These are phyloP conservation scores for Hyaloscypha variabilis DNA, from an alignment of 495 filamentous ascomycete species.

Conservation along the genomic window DNA sequence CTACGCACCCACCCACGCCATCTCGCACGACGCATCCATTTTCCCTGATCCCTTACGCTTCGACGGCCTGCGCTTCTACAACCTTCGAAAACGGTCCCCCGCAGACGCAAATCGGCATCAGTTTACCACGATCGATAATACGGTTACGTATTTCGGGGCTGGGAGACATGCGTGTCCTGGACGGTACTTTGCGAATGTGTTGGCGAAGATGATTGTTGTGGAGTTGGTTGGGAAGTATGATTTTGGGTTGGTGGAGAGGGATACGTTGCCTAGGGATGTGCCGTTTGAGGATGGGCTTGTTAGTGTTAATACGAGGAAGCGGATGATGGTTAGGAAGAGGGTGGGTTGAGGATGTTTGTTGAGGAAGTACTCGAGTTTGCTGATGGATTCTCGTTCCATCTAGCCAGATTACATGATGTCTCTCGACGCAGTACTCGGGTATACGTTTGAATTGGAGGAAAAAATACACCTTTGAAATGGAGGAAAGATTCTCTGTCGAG, in stretches of 20 bases:
- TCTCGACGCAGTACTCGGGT: too few species aligned
- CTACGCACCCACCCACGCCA: conserved; percentile 26
- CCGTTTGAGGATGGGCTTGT: not conserved
- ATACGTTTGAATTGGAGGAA: too few species aligned
- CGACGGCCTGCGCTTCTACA: too few species aligned
- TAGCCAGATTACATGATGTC: too few species aligned
- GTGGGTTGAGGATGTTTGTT: not conserved
- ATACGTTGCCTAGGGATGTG: not conserved
- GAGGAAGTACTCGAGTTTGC: too few species aligned
- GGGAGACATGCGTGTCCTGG: not conserved
- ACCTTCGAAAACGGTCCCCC: not conserved
- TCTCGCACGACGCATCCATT: conserved; percentile 24
- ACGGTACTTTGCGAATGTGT: not conserved
- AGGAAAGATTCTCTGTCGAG: too few species aligned
- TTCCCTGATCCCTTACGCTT: conserved; percentile 13
- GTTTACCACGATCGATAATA: not conserved
- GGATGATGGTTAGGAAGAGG: not conserved
- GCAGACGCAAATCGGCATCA: not conserved
- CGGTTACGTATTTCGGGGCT: not conserved
- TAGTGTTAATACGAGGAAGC: not conserved
- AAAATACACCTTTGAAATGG: too few species aligned
- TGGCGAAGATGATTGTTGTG: not conserved
- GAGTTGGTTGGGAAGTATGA: not conserved
- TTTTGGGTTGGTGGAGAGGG: not conserved
- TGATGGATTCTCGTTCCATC: too few species aligned